phyloP scores from a whole-genome alignment of 2,329 filamentous ascomycete species.

The Sordariomycetes sp. region DNA sequence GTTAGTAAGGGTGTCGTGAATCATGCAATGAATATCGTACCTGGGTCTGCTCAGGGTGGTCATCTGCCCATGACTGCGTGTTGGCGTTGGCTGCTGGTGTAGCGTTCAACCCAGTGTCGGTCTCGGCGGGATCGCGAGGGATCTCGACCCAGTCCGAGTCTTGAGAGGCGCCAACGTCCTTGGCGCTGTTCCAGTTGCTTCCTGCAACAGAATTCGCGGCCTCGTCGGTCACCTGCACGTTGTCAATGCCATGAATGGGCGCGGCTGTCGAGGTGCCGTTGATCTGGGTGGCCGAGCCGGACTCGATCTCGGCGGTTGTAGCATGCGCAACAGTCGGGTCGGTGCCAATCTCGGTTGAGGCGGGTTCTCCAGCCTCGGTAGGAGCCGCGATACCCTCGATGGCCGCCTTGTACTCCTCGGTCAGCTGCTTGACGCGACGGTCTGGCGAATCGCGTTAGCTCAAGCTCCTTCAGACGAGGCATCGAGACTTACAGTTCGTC shows the following conservation, averaged over 20 bases:
- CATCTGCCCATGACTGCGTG: slow-evolving; percentile 73
- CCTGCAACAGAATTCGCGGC: slow-evolving; percentile 54
- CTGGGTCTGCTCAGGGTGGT: slow-evolving; percentile 50
- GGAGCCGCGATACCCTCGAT: slow-evolving; percentile 19
- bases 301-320: slow-evolving; percentile 57
- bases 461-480: background rate
- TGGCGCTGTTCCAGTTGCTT: slow-evolving; percentile 53
- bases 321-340: slow-evolving; percentile 62
- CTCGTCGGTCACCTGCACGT: slow-evolving; percentile 40
- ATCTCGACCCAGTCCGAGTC: slow-evolving; percentile 65
- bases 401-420: slow-evolving; percentile 41
- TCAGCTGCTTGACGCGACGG: slow-evolving; percentile 30
- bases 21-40: slow-evolving; percentile 24
- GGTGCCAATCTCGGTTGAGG: slow-evolving; percentile 28
- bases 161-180: slow-evolving; percentile 29
- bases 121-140: slow-evolving; percentile 64
- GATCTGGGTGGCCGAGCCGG: slow-evolving; percentile 27
- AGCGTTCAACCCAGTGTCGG: slow-evolving; percentile 55
- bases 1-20: background rate
- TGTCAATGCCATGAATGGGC: slow-evolving; percentile 31
- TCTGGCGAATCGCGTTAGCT: slow-evolving; percentile 16
- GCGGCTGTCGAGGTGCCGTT: slow-evolving; percentile 29
- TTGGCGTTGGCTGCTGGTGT: slow-evolving; percentile 46
- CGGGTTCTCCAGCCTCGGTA: slow-evolving; percentile 8
- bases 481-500: slow-evolving; percentile 57